Evolutionary conservation across 2,329 filamentous ascomycete genomes (phyloP), one percentile per base, ranked within the genome.

Genomic region (Alternaria metachromatica): DNA sequence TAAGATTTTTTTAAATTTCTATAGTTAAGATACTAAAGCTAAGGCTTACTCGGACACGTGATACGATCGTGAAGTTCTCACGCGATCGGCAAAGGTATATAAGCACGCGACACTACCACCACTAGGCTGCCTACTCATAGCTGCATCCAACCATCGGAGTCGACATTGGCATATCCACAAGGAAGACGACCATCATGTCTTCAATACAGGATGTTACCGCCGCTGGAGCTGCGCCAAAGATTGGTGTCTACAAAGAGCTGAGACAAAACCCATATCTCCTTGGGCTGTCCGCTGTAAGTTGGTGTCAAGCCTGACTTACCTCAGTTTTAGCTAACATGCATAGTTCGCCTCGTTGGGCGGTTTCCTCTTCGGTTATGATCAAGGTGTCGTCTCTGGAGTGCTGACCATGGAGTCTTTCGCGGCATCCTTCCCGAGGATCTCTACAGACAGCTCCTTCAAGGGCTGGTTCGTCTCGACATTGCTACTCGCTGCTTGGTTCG

Each of bases 391-490:
- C 2, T 65, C 61, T 5, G 68, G 70, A 6, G 68, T 72, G 2
- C 30, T 72, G 12, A 71, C 68, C 3, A 72, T 72, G 68, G 70
- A 72, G 58, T 63, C 59, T 7, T 72, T 71, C 25, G 70, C 70
- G 13, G 68, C 67, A 28, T 30, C 62, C 7, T 71, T 72, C n/a
- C 70, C 70, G 10, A 60, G 68, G 20, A 68, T 72, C 25, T 61
- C 55, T 3, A 58, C 68, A 13, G 70, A 72, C 18, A 71, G 67
- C 21, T 46, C 60, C 10, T 72, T 72, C 64, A 72, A 71, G 20
- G 68, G 70, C 6, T 72, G 67, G 68, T 72, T 72, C 33, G 70
- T 72, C 2, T 71, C 70, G 4, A 71, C 68, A 3, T 44, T 72
- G 9, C 43, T 72, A 23, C 57, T 72, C 11, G 63, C 67, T 20